Conservation (phyloP, 495 filamentous ascomycete species). For the Lophiostoma macrostomum region DNA sequence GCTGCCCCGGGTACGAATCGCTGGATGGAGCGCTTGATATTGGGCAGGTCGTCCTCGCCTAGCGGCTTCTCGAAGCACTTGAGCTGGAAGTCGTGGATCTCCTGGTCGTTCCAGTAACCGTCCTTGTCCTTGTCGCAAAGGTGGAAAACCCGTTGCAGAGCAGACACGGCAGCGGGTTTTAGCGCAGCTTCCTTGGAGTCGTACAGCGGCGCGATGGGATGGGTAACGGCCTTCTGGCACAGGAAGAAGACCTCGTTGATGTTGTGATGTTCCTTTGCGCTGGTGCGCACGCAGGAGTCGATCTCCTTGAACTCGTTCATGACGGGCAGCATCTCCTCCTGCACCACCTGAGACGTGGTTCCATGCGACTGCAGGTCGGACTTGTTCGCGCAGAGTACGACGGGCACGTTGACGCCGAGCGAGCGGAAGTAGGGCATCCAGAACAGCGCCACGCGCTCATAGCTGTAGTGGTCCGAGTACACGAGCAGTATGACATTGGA, state of each 20-base stretch:
- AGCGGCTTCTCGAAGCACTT: constrained; percentile 88
- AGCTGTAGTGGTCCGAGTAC: constrained; percentile 97
- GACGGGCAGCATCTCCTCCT: constrained; percentile 96
- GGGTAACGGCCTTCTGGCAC: constrained; percentile 97
- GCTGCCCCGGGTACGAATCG: constrained; percentile 62
- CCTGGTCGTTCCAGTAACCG: constrained; percentile 84
- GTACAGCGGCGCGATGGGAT: constrained; percentile 93
- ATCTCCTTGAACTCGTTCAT: constrained; percentile 99
- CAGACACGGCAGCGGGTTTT: constrained; percentile 83
- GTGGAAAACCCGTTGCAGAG: constrained; percentile 87
- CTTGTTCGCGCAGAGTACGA: constrained; percentile 96
- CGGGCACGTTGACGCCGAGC: constrained; percentile 93
- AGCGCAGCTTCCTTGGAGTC: constrained; percentile 86
- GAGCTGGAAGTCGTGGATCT: constrained; percentile 84
- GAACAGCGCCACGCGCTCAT: constrained; percentile 93
- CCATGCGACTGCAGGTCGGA: constrained; percentile 72
- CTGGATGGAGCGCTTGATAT: constrained; percentile 81
- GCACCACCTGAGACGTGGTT: constrained; percentile 73
- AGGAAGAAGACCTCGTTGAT: constrained; percentile 96
- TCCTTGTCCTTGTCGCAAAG: constrained; percentile 95
- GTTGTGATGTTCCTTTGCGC: constrained; percentile 90
- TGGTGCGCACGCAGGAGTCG: constrained; percentile 93
- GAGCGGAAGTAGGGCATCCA: constrained; percentile 98
- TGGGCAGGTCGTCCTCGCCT: constrained; percentile 70
- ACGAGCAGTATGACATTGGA: constrained; percentile 96